phyloP scores from a whole-genome alignment of 495 filamentous ascomycete species.

The Xylaria sp. region DNA sequence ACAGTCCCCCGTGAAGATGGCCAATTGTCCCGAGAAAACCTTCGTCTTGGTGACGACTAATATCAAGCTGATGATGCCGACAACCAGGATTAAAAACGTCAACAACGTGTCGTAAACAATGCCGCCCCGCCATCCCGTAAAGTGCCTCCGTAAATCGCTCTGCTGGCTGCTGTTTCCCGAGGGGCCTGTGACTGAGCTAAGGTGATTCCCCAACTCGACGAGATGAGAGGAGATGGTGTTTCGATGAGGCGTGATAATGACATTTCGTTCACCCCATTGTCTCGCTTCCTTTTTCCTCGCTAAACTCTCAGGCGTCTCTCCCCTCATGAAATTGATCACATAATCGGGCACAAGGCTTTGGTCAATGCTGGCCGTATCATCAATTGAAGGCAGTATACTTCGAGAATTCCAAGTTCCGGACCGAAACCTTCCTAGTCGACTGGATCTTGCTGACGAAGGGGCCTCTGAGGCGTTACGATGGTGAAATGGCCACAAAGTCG shows the following conservation, averaged over 20 bases:
- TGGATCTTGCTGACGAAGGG: slow-evolving; percentile 38
- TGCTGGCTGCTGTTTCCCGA: slow-evolving; percentile 32
- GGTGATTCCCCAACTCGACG: slow-evolving; percentile 45
- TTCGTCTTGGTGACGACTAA: slow-evolving; percentile 43
- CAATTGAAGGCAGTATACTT: slow-evolving; percentile 37
- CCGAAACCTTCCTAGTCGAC: slow-evolving; percentile 35
- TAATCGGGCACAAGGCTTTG: slow-evolving; percentile 53
- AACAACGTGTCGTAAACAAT: slow-evolving; percentile 47
- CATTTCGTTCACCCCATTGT: slow-evolving; percentile 42
- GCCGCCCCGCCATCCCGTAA: slow-evolving; percentile 49
- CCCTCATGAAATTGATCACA: slow-evolving; percentile 53
- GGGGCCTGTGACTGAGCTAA: slow-evolving; percentile 19
- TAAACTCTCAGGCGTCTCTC: slow-evolving; percentile 52
- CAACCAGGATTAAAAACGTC: slow-evolving; percentile 46
- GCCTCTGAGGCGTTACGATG: slow-evolving; percentile 35
- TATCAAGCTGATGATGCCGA: slow-evolving; percentile 48
- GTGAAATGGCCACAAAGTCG: slow-evolving; percentile 41
- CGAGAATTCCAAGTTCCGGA: slow-evolving; percentile 41
- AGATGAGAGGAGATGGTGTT: slow-evolving; percentile 43
- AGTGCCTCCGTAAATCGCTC: slow-evolving; percentile 36
- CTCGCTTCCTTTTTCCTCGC: slow-evolving; percentile 49
- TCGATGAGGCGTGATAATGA: slow-evolving; percentile 38
- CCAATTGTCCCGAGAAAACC: slow-evolving; percentile 39
- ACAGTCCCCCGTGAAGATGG: slow-evolving; percentile 47
- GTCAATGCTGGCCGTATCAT: slow-evolving; percentile 43